Conservation (phyloP, 257 asterid species). For the Solanum appendiculatum region DNA sequence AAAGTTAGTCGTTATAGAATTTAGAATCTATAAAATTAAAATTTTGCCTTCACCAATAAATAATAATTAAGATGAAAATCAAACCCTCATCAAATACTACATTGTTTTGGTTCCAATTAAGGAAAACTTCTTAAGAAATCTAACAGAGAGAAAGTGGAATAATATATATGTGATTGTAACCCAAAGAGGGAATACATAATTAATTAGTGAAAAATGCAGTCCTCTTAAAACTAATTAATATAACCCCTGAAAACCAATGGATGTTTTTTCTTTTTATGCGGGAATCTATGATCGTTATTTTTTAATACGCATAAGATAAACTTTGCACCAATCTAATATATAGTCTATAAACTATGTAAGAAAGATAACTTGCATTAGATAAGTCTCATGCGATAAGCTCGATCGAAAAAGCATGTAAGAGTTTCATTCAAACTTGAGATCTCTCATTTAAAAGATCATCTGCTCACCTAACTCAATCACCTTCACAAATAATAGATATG, state of each 20-base stretch:
- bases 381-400: too few relatives aligned
- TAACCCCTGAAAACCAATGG: not conserved
- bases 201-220: not conserved
- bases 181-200: not conserved
- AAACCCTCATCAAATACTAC: not conserved
- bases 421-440: too few relatives aligned
- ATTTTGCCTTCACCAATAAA: too few relatives aligned
- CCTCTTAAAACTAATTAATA: not conserved
- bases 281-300: too few relatives aligned
- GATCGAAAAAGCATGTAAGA: too few relatives aligned
- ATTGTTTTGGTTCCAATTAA: not conserved
- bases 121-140: not conserved
- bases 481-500: not conserved
- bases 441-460: too few relatives aligned
- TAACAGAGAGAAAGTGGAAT: not conserved
- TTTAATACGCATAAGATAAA: too few relatives aligned
- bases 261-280: not conserved
- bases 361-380: not conserved
- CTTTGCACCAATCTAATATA: too few relatives aligned
- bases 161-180: not conserved
- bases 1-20: not conserved
- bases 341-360: too few relatives aligned
- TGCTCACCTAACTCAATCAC: too few relatives aligned
- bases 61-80: too few relatives aligned
- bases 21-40: too few relatives aligned